phyloP scores from a whole-genome alignment of 2,329 filamentous ascomycete genomes.

The Exophiala lecanii-corni region DNA sequence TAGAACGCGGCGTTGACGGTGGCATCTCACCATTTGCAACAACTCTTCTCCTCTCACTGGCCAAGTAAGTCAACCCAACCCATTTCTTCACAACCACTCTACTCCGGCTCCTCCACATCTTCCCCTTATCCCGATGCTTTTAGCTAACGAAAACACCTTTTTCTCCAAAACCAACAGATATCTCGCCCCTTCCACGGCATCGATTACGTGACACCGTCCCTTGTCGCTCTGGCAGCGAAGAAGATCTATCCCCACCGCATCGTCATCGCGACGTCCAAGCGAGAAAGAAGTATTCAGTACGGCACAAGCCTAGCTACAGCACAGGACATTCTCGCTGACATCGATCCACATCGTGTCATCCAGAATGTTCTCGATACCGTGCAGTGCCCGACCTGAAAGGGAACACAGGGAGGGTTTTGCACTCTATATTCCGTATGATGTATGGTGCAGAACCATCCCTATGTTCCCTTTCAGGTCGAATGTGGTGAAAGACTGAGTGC shows the following conservation, averaged over 20 bases:
- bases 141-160: no score
- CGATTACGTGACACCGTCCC: constrained; percentile 74
- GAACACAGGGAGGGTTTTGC: no score
- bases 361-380: constrained; percentile 54
- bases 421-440: no score
- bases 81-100: background rate
- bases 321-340: constrained; percentile 31
- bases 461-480: no score
- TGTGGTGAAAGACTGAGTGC: no score
- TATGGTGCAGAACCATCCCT: no score
- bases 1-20: constrained; percentile 77
- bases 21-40: constrained; percentile 77
- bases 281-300: constrained; percentile 88
- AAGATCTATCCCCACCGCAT: constrained; percentile 90
- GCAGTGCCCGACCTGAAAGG: constrained; percentile 18
- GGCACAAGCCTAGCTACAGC: constrained; percentile 74
- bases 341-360: constrained; percentile 59
- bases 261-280: constrained; percentile 60
- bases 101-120: no score
- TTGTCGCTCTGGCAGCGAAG: constrained; percentile 73
- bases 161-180: constrained; percentile 39
- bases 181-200: constrained; percentile 76
- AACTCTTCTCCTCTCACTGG: constrained; percentile 66
- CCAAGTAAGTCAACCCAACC: constrained; percentile 44
- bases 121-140: no score